Conservation (phyloP, 768 basidiomycete genomes). For the Lyophyllum decastes region DNA sequence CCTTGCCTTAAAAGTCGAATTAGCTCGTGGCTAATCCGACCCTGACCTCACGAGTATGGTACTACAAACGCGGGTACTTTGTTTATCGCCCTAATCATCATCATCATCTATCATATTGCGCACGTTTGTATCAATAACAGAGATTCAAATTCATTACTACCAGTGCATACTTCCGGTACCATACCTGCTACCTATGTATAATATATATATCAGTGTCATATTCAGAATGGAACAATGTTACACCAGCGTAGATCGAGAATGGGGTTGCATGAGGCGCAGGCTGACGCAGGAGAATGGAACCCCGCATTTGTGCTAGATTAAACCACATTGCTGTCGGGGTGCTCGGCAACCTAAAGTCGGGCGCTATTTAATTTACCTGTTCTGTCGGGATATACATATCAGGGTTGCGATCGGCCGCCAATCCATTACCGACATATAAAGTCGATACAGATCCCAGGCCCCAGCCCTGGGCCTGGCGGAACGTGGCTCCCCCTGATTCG, state of each 20-base stretch:
- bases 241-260: background rate
- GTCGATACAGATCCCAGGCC: too few relatives aligned
- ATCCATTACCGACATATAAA: background rate
- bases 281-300: too few relatives aligned
- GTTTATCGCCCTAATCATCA: background rate
- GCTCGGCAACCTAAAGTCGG: background rate
- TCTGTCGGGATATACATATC: background rate
- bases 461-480: too few relatives aligned
- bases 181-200: background rate
- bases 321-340: too few relatives aligned
- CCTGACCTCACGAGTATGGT: background rate
- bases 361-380: background rate
- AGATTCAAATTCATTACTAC: too few relatives aligned
- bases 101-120: background rate
- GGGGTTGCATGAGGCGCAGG: background rate
- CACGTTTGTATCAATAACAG: background rate
- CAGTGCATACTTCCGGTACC: background rate
- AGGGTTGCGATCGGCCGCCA: background rate
- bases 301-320: too few relatives aligned
- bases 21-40: slow-evolving; percentile 5
- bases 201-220: background rate
- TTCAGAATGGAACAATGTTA: background rate
- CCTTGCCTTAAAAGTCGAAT: slow-evolving; percentile 9
- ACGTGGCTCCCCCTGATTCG: too few relatives aligned
- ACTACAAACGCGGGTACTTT: background rate